Conservation (phyloP, 1,284 basidiomycete genomes). For the Trichosporon sp. region DNA sequence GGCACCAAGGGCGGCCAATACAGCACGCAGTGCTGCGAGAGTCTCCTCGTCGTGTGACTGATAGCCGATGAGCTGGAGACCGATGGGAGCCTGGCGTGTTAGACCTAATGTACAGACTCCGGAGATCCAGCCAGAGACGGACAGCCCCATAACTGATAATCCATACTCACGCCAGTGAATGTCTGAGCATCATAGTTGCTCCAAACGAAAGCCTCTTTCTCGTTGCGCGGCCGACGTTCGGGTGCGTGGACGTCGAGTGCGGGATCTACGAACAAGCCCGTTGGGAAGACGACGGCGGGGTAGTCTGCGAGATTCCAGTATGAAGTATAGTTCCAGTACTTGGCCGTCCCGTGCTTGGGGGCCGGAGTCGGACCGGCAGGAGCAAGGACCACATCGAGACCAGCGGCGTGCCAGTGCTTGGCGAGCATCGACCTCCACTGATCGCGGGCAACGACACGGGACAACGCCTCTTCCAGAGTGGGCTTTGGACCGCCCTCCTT, state of each 20-base stretch:
- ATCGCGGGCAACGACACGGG: constrained; percentile 36
- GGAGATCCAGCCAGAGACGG: no score
- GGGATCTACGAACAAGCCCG: constrained; percentile 49
- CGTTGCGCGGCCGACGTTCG: constrained; percentile 51
- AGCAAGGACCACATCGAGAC: constrained; percentile 42
- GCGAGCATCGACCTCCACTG: constrained; percentile 27
- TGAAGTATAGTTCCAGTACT: constrained; percentile 55
- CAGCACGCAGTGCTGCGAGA: constrained; percentile 46
- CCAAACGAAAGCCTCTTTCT: constrained; percentile 41
- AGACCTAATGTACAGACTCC: no score
- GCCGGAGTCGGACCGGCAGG: constrained; percentile 38
- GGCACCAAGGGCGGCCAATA: not conserved
- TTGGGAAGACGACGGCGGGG: constrained; percentile 61
- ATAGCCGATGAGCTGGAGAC: constrained; percentile 15
- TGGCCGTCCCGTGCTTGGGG: constrained; percentile 31
- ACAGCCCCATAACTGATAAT: no score
- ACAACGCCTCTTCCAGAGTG: not conserved
- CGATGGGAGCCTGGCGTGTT: constrained; percentile 4
- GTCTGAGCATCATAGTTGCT: constrained; percentile 19
- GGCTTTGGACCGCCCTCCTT: constrained; percentile 1
- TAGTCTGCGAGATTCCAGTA: constrained; percentile 67
- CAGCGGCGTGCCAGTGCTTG: constrained; percentile 23
- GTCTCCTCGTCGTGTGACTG: constrained; percentile 14
- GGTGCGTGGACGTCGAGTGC: constrained; percentile 61
- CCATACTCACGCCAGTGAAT: constrained; percentile 29